Evolutionary conservation across 345 rosid species (phyloP), one percentile per base, ranked within the genome.

Genomic region (Noccaea caerulescens): DNA sequence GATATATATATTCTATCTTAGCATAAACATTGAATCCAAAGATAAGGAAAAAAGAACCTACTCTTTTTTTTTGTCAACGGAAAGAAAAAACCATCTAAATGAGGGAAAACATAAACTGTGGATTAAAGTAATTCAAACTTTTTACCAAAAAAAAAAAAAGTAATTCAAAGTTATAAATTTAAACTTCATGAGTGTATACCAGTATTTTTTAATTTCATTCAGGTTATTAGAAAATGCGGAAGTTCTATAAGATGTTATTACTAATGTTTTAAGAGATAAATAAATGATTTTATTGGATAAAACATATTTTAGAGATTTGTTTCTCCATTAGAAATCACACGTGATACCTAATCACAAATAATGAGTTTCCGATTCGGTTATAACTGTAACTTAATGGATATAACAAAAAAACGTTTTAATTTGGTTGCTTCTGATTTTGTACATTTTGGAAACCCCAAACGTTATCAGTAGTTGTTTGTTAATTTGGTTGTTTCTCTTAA

Each of bases 11-110:
- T 12, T 13, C 36, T 7, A n/a, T 49, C 18, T 9, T 52, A 37
- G 59, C 59, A 63, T 63, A 45, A 30, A 32, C 54, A 51, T 38
- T 41, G 50, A 51, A 52, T 41, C 51, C 41, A 66, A 52, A 66
- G 6, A 3, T 25, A 25, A 1, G 3, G 30, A 27, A 27, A 27
- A 27, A 27, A 27, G 30, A 27, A 27, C 30, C 30, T 27, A 27
- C 0, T 2, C 3, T 11, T 36, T 14, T 4, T 33, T 12, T 1
- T 38, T 1, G 2, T 13, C 34, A 44, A n/a, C n/a, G 18, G 18
- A 13, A 5, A 36, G 5, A 53, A 53, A 57, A 42, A 42, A 0
- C 11, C 8, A n/a, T 55, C 20, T 13, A 51, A 51, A 25, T 18
- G 8, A 32, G 59, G 32, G 33, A 54, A 25, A 54, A 32, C 38